Conservation (phyloP, 148 eudicot genomes). For the Cornus suecica region DNA sequence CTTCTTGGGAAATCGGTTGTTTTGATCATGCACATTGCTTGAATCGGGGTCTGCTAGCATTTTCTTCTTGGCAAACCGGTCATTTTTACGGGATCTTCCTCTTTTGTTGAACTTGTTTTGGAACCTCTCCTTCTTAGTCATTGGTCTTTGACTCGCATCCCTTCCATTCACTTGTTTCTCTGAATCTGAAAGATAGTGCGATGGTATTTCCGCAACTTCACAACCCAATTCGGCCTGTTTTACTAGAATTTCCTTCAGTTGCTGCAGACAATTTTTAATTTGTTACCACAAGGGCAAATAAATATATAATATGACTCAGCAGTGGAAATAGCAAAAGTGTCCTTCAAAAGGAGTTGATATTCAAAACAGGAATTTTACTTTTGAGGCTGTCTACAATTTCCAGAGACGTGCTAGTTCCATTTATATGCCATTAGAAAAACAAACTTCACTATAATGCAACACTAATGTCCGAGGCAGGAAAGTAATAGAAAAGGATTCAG, state of each 20-base stretch:
- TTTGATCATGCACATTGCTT: conserved; percentile 18
- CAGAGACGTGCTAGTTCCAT: too few species aligned
- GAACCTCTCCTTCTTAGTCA: conserved; percentile 42
- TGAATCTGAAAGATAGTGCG: conserved; percentile 60
- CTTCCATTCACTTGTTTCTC: conserved; percentile 37
- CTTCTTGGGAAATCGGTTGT: conserved; percentile 27
- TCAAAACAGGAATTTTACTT: neutral
- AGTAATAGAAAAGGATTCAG: too few species aligned
- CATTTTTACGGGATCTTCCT: conserved; percentile 40
- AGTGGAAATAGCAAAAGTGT: neutral
- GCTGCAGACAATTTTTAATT: conserved; percentile 41
- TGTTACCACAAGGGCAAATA: neutral
- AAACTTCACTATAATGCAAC: too few species aligned
- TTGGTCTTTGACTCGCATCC: conserved; percentile 27
- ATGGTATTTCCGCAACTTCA: conserved; percentile 93
- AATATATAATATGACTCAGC: neutral
- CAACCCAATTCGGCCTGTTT: conserved; percentile 88
- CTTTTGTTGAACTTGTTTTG: conserved; percentile 52
- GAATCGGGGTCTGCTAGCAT: conserved; percentile 24
- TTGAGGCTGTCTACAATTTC: conserved; percentile 1
- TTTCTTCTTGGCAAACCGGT: conserved; percentile 29
- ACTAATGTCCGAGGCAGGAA: too few species aligned
- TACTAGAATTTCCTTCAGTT: conserved; percentile 82
- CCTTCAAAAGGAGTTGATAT: neutral
- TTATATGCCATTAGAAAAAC: neutral